Evolutionary conservation across 306 rosid genomes (phyloP), one percentile per base, ranked within the genome.

Genomic region (Canavalia gladiata): DNA sequence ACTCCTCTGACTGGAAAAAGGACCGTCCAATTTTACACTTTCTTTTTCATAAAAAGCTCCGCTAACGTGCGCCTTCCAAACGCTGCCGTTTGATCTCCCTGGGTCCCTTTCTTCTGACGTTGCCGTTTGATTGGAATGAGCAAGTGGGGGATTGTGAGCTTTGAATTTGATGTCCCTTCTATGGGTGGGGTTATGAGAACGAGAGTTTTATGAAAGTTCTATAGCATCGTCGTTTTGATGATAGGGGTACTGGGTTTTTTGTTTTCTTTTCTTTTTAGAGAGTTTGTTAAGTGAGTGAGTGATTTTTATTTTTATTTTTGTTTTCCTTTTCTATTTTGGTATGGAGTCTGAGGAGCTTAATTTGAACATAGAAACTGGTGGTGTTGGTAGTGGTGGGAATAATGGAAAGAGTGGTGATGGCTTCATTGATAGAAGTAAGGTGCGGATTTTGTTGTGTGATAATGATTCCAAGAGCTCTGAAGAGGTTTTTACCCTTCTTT

Each of bases 391-490:
- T 60, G 84, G 57, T 30, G 69, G 69, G 28, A 78, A 75, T n/a
- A 90, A 66, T 30, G 78, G 83, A 56, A 88, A 76, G 74, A 73
- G 76, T 34, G 89, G 88, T 33, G 99, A 93, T 66, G 97, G 92
- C 2, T 94, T 94, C 50, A 88, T 96, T 71, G 99, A 96, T 72
- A 87, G 99, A 85, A 96, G 97, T 81, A 94, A 90, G 84, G 99
- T 96, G 41, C 85, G 94, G 89, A 96, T 96, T 86, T 90, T 96
- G 90, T 84, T 96, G 60, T 96, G 99, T 56, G 98, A 96, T 86
- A 92, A 87, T 71, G 94, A 92, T 84, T 70, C 91, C 68, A 88
- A 85, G 63, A 96, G 94, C 74, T 92, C 96, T 1, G 88, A 90
- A 67, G 97, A 96, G 85, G 95, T 92, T 79, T 82, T 59, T 51